phyloP scores from a whole-genome alignment of 306 rosid species.

The Medicago truncatula region DNA sequence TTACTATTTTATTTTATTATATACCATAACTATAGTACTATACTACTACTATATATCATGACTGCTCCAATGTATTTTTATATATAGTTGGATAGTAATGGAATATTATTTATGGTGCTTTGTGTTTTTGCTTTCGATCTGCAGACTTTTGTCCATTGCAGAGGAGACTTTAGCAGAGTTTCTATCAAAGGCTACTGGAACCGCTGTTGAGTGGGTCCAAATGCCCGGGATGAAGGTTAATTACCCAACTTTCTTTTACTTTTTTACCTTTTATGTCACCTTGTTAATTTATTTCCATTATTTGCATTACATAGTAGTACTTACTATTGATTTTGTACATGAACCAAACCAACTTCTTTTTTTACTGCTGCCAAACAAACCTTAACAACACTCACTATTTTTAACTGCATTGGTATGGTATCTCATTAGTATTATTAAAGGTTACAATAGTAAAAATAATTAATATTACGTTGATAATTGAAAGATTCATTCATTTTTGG shows the following conservation, averaged over 20 bases:
- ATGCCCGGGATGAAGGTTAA: slow-evolving; percentile 99
- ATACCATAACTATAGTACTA: neutral
- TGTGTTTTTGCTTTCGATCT: slow-evolving; percentile 44
- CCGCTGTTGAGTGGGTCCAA: slow-evolving; percentile 99
- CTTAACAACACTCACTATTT: neutral
- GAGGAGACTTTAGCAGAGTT: slow-evolving; percentile 99
- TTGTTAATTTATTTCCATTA: neutral
- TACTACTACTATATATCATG: neutral
- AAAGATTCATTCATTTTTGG: too few species aligned
- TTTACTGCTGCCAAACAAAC: too few species aligned
- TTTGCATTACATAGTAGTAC: neutral
- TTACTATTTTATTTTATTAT: neutral
- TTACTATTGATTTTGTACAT: neutral
- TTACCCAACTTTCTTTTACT: slow-evolving; percentile 6
- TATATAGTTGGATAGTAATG: neutral
- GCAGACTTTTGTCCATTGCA: slow-evolving; percentile 98
- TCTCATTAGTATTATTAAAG: too few species aligned
- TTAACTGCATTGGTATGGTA: neutral
- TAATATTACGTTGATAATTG: too few species aligned
- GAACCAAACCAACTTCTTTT: neutral
- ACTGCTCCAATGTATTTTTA: too few species aligned
- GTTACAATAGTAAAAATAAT: too few species aligned
- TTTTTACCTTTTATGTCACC: neutral
- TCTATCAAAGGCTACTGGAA: slow-evolving; percentile 99
- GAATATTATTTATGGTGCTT: slow-evolving; percentile 27